Conservation (phyloP, 345 rosid species). For the Balakata baccata region DNA sequence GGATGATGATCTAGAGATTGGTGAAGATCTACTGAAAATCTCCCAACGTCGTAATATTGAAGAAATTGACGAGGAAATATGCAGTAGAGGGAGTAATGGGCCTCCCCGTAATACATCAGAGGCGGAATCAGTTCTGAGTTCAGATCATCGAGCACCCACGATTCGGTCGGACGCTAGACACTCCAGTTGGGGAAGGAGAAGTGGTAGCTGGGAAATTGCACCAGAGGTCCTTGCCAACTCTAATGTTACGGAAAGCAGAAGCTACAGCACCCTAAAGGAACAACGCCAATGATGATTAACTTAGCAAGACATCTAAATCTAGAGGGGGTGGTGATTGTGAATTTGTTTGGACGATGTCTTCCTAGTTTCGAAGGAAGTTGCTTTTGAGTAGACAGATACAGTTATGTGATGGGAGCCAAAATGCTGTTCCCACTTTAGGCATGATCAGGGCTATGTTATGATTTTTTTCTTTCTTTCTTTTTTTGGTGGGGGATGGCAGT, state of each 20-base stretch:
- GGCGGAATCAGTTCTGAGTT: slow-evolving; percentile 46
- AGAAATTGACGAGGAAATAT: slow-evolving; percentile 56
- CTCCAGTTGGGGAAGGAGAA: slow-evolving; percentile 80
- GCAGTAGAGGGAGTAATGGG: slow-evolving; percentile 69
- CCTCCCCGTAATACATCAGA: slow-evolving; percentile 47
- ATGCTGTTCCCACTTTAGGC: slow-evolving; percentile 20
- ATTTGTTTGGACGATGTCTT: slow-evolving; percentile 19
- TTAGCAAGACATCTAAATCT: background rate
- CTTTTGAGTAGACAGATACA: slow-evolving; percentile 14
- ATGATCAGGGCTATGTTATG: slow-evolving; percentile 10
- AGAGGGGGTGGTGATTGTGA: slow-evolving; percentile 5
- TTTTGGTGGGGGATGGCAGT: slow-evolving; percentile 8
- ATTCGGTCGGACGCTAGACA: slow-evolving; percentile 66
- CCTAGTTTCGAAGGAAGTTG: slow-evolving; percentile 19
- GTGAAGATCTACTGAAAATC: slow-evolving; percentile 81
- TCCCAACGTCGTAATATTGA: slow-evolving; percentile 78
- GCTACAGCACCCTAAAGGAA: slow-evolving; percentile 46
- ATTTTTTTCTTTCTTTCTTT: too few relatives aligned
- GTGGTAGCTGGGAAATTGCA: slow-evolving; percentile 75
- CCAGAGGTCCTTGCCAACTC: slow-evolving; percentile 51
- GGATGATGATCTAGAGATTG: slow-evolving; percentile 87
- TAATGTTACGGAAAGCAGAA: slow-evolving; percentile 48
- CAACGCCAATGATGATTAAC: slow-evolving; percentile 31
- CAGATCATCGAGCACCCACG: slow-evolving; percentile 63
- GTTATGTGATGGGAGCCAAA: slow-evolving; percentile 16